A percentile compares a stretch with the other conserved stretches of the same genome.
Conservation (phyloP, 495 filamentous ascomycete species). For the Trichoderma reesei region DNA sequence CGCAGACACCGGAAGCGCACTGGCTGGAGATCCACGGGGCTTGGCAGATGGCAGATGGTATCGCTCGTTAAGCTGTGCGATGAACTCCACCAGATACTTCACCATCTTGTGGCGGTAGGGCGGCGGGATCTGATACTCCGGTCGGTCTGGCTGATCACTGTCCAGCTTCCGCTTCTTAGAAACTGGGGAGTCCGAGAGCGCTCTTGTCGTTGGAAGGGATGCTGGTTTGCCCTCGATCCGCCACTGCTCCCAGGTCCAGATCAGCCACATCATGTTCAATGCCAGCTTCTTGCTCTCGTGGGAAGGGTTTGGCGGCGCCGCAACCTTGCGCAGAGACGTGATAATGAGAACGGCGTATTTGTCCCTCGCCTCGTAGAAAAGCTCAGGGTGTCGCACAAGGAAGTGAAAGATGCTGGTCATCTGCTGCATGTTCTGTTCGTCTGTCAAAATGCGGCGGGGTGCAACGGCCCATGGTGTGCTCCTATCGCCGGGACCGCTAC, state of each 20-base stretch:
- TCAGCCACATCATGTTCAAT: conserved; percentile 76
- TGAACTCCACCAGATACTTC: conserved; percentile 90
- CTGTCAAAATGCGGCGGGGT: conserved; percentile 80
- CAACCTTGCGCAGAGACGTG: conserved; percentile 78
- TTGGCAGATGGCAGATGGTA: conserved; percentile 64
- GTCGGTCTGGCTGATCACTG: conserved; percentile 39
- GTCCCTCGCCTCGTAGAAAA: conserved; percentile 92
- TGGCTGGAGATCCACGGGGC: conserved; percentile 39
- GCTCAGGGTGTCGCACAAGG: conserved; percentile 78
- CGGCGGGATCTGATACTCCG: conserved; percentile 59
- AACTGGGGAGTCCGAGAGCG: conserved; percentile 57
- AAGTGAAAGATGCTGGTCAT: conserved; percentile 97
- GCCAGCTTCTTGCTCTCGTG: conserved; percentile 90
- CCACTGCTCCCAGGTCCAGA: conserved; percentile 87
- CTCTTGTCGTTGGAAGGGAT: conserved; percentile 27
- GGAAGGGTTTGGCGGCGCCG: conserved; percentile 70
- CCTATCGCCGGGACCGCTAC: conserved; percentile 33
- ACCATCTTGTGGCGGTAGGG: conserved; percentile 65
- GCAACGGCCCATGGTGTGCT: conserved; percentile 75
- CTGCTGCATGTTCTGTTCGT: conserved; percentile 94
- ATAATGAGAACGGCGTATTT: conserved; percentile 85
- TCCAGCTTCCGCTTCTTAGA: conserved; percentile 71
- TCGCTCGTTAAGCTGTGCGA: conserved; percentile 75
- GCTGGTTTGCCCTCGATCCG: conserved; percentile 47
- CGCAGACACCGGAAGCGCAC: conserved; percentile 39